Evolutionary conservation across 2,329 filamentous ascomycete genomes (phyloP).

Genomic region (Periconia digitata): DNA sequence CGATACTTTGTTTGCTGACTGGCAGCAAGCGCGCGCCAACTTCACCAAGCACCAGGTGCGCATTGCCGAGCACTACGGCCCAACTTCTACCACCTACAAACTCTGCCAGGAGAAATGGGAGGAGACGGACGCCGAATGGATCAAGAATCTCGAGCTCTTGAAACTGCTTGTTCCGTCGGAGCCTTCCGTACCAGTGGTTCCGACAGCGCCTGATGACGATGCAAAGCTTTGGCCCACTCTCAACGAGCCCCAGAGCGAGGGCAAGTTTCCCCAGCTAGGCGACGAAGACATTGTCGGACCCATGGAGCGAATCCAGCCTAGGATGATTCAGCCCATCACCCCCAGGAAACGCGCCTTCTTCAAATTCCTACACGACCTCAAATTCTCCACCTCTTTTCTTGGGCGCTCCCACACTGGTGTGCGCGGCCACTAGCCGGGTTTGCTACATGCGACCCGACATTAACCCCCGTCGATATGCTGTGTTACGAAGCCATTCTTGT

Average conservation of each 20-base stretch:
- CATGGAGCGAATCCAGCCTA: constrained; percentile 63
- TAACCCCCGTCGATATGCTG: constrained; percentile 33
- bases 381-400: constrained; percentile 37
- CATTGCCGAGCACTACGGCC: constrained; percentile 86
- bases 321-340: constrained; percentile 41
- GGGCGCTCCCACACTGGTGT: constrained; percentile 30
- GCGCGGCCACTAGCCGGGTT: constrained; percentile 17
- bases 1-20: constrained; percentile 71
- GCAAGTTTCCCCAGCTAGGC: constrained; percentile 85
- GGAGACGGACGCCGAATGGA: constrained; percentile 75
- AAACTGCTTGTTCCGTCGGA: constrained; percentile 46
- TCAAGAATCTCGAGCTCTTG: constrained; percentile 66
- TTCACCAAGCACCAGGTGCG: constrained; percentile 88
- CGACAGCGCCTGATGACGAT: constrained; percentile 53
- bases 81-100: constrained; percentile 84
- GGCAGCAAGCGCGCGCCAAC: constrained; percentile 80
- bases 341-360: constrained; percentile 42
- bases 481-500: constrained; percentile 26
- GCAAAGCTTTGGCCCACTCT: constrained; percentile 66
- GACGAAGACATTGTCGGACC: constrained; percentile 93
- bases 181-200: constrained; percentile 41
- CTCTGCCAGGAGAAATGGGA: constrained; percentile 89
- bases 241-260: constrained; percentile 65
- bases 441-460: constrained; percentile 9
- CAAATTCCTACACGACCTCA: constrained; percentile 42